Evolutionary conservation across 495 filamentous ascomycete genomes (phyloP).

Genomic region (Aspergillus biplanus): DNA sequence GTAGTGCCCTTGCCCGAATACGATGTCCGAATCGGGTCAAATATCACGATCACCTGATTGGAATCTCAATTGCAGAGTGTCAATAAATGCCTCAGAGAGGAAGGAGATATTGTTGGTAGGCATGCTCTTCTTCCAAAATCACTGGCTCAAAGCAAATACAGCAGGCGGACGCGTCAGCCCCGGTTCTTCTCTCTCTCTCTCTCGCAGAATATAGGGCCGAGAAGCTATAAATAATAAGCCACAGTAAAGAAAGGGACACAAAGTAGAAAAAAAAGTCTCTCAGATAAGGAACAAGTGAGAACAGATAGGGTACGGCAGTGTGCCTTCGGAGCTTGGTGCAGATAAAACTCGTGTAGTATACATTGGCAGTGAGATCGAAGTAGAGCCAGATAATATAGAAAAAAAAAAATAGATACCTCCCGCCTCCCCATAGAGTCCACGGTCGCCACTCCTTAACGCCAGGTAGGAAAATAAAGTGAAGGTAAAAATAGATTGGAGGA

Average conservation of each 20-base stretch:
- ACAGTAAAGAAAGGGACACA: neutral
- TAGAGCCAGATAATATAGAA: neutral
- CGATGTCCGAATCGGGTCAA: neutral
- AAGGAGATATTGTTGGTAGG: too few species aligned
- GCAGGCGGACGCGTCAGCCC: too few species aligned
- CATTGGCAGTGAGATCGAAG: neutral
- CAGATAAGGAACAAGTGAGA: neutral
- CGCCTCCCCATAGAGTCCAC: neutral
- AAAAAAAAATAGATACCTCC: neutral
- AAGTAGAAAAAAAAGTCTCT: neutral
- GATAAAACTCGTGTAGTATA: slow-evolving; percentile 1
- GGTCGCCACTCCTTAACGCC: slow-evolving; percentile 11
- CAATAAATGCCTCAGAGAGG: too few species aligned
- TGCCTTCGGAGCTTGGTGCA: neutral
- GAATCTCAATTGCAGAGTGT: too few species aligned
- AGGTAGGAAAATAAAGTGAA: slow-evolving; percentile 16
- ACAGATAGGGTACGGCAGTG: too few species aligned
- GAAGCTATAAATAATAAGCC: neutral
- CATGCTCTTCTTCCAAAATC: too few species aligned
- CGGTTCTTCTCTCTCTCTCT: too few species aligned
- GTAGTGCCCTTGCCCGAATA: neutral
- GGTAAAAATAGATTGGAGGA: slow-evolving; percentile 16
- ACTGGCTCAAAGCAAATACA: too few species aligned
- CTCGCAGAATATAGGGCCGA: too few species aligned
- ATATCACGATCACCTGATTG: neutral